Evolutionary conservation across 495 filamentous ascomycete genomes (phyloP), one percentile per base, ranked within the genome.

Genomic region (Xylaria venustula): DNA sequence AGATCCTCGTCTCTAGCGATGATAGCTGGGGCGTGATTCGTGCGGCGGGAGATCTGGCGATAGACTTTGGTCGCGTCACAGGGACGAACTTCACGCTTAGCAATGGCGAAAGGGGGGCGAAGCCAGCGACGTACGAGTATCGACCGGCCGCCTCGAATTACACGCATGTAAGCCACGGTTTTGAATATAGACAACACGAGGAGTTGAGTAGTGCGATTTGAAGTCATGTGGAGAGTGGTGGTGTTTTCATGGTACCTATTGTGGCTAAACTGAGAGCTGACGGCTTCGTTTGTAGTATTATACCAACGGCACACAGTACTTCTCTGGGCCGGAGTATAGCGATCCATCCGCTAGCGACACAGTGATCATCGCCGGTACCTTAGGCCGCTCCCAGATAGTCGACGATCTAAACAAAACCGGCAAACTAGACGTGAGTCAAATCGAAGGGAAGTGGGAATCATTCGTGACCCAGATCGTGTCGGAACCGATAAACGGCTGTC

Each of bases 11-110:
- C 28, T 81, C 81, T 42, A 70, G 64, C 32, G 73, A 79, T 44
- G 88, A 92, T 62, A 89, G 79, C 73, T 83, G 80, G 64, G 89
- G 87, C 42, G 86, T 91, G 19, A 81, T 89, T 52, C 81, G 87
- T 37, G 89, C 87, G 8, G 86, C 84, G 9, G 74, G 81, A 23
- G 85, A 88, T 65, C 77, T 92, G 2, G 83, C 87, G 0, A 69
- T 75, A n/a, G 89, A 92, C 74, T 90, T 92, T 73, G 84, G 86
- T 11, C 80, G 83, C 15, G 87, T 89, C 3, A 89, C 86, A 9
- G 85, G 86, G 20, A 77, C 73, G 36, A 61, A 86, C 65, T 80
- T 87, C 58, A 82, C 79, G 15, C 67, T 86, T 37, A 78, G 78
- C 58, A 79, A 78, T 28, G 79, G 81, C 61, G 71, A 78, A 44